Conservation (phyloP, 495 filamentous ascomycete species). For the Podospora didyma region DNA sequence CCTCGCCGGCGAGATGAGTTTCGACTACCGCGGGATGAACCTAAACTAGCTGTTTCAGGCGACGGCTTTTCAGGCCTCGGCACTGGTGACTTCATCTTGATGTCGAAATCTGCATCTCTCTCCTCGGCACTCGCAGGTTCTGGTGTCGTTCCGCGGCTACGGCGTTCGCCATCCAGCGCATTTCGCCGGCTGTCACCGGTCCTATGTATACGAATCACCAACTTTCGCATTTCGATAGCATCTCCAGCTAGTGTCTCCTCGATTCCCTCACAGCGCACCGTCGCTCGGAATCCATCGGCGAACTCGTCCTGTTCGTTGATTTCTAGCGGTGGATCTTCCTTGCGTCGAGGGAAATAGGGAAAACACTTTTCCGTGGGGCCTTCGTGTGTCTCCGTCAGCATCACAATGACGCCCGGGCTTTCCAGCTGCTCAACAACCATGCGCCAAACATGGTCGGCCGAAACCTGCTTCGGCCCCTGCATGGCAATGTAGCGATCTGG, state of each 20-base stretch:
- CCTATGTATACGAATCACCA: slow-evolving; percentile 42
- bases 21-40: neutral
- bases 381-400: slow-evolving; percentile 91
- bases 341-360: slow-evolving; percentile 75
- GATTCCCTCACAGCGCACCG: slow-evolving; percentile 47
- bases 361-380: slow-evolving; percentile 81
- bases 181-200: neutral
- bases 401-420: slow-evolving; percentile 81
- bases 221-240: slow-evolving; percentile 51
- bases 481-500: slow-evolving; percentile 52
- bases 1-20: neutral
- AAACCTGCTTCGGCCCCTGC: slow-evolving; percentile 75
- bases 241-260: slow-evolving; percentile 44
- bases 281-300: slow-evolving; percentile 56
- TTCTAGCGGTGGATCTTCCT: slow-evolving; percentile 47
- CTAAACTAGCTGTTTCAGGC: neutral
- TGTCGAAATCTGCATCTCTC: slow-evolving; percentile 11
- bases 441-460: slow-evolving; percentile 81
- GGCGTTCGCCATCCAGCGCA: neutral
- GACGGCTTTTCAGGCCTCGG: neutral
- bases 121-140: neutral
- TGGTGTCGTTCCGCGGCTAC: slow-evolving; percentile 2
- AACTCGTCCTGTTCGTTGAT: slow-evolving; percentile 61
- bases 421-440: slow-evolving; percentile 88
- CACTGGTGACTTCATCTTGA: slow-evolving; percentile 17